These are phyloP conservation scores for Solanum arcanum DNA, from an alignment of 257 asterid species.

Conservation along the genomic window DNA sequence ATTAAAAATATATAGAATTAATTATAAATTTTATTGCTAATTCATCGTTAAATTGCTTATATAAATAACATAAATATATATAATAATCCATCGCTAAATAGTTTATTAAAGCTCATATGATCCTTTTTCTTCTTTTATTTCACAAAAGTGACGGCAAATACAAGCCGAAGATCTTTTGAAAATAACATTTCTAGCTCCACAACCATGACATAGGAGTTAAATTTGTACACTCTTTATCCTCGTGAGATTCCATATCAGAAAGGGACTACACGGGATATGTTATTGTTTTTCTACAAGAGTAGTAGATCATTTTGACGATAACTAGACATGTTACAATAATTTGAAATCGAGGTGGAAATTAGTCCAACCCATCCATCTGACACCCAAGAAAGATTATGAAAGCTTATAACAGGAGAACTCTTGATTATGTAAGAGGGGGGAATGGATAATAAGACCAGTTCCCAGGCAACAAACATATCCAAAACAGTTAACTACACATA, in stretches of 20 bases:
- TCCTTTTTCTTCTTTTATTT: too few relatives aligned
- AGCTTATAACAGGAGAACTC: neutral
- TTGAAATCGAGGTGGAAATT: neutral
- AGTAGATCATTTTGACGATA: neutral
- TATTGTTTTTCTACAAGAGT: neutral
- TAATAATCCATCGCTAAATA: neutral
- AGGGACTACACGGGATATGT: neutral
- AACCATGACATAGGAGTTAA: neutral
- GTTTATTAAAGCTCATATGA: neutral
- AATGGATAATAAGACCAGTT: neutral
- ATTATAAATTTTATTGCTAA: too few relatives aligned
- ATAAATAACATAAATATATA: neutral
- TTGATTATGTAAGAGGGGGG: neutral
- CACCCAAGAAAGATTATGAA: neutral
- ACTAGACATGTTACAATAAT: neutral
- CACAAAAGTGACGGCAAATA: neutral
- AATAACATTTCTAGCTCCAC: neutral
- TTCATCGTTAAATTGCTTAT: too few relatives aligned
- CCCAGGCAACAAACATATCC: neutral
- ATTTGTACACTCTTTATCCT: neutral
- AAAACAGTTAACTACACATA: neutral
- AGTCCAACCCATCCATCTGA: neutral
- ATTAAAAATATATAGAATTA: too few relatives aligned
- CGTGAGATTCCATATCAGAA: neutral
- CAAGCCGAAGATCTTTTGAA: neutral